Evolutionary conservation across 306 rosid genomes (phyloP), one percentile per base, ranked within the genome.

Genomic region (Rubus parviflorus): DNA sequence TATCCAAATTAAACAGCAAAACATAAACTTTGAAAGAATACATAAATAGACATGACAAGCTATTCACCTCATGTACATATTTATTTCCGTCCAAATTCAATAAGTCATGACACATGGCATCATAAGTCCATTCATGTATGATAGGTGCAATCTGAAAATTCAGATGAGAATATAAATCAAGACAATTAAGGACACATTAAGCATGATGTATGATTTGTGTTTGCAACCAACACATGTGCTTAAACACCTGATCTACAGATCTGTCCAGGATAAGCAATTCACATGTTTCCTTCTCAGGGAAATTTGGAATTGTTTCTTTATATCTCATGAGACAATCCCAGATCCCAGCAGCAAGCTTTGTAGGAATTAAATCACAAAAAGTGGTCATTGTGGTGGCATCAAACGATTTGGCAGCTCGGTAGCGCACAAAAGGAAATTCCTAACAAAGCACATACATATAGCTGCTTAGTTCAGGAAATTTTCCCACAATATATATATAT

Each of bases 101-200:
- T 68, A 94, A 89, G 84, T 94, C 98, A 82, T 89, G 98, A 83
- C 98, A 94, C 89, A 94, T 94, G 71, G 98, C 98, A 75, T 94
- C 97, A 79, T 92, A 92, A 23, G 98, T 94, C 98, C 98, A 94
- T 85, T 94, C 98, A 76, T 94, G 98, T 80, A 94, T 94, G 58
- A 90, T 68, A 16, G 98, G 98, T 74, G 98, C 97, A 79, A 94
- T 92, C 98, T 94, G 78, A 78, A 93, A 79, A 81, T 83, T 57
- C 82, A 91, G 49, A 72, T 43, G 76, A 45, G 56, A 14, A 82
- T 47, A 82, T 74, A 30, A 30, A 30, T 30, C 35, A 30, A 30
- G 35, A 30, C 35, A 30, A 30, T 30, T 30, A 30, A 30, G 35
- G 35, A 30, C 35, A 30, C 35, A 30, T 30, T 79, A 74, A 78